Base-by-base conservation (phyloP, 768 basidiomycete species). In the Pleurotus citrinopileatus region DNA sequence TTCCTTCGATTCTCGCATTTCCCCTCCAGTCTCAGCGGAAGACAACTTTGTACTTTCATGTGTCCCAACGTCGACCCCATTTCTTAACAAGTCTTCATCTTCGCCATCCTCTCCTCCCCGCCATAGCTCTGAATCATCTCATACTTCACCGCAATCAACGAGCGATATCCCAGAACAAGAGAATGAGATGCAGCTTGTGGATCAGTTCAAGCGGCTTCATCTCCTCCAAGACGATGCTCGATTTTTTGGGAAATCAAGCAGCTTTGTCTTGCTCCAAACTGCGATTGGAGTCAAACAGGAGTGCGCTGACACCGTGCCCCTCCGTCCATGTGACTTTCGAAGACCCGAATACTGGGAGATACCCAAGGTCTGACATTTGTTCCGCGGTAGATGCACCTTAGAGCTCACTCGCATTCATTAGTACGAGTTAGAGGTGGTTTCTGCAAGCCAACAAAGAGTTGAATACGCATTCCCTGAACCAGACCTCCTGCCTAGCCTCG, bases 221-320 rank as follows among this genome's bases (percentile, higher is more conserved):
- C 54, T 78, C 5, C 67, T 72, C 20, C 66, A 71, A 0, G 56
- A 57, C 4, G 72, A 76, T 4, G 67, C 71, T 27, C 67, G 75
- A 9, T 84, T 82, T 59, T 79, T 81, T 55, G 82, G 82, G 0
- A 82, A 82, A 57, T 78, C 78, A 8, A 82, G 80, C 59, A 77
- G 79, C 9, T 73, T 77, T 0, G 77, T 80, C 73, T 72, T 83
- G 13, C 68, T 83, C 26, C 73, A 74, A 40, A 73, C 74, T 3
- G 84, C 83, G 2, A 72, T 85, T 10, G 80, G 82, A 55, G 67
- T 86, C 8, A 87, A 85, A 64, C 74, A 77, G 25, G 81, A 83
- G 54, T 79, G 74, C 23, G 74, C 75, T 1, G 79, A 57, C 55
- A 38, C 17, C 48, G 23, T 46, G 29, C 20, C 52, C 58, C 1